These are phyloP conservation scores for Naegleria gruberi DNA, from an alignment of 208 protist genomes.

Conservation along the genomic window DNA sequence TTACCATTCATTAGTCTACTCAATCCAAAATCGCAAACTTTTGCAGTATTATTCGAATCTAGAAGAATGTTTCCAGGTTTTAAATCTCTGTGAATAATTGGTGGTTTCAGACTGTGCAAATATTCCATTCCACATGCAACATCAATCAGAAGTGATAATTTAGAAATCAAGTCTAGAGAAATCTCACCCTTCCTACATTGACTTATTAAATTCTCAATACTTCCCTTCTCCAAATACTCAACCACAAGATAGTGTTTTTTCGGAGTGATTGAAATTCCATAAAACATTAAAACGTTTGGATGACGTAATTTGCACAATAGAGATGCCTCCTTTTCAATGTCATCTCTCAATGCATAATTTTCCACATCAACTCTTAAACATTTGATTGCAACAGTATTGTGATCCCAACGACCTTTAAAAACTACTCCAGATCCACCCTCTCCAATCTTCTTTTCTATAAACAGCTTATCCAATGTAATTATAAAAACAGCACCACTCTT, in stretches of 20 bases:
- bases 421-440: neutral
- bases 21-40: constrained; percentile 4
- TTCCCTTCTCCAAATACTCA: neutral
- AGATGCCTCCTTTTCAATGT: neutral
- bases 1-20: neutral
- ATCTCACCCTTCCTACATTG: neutral
- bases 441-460: neutral
- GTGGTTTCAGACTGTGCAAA: neutral
- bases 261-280: neutral
- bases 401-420: neutral
- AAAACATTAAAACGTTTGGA: neutral
- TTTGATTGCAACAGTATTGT: neutral
- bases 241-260: neutral
- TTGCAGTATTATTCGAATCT: neutral
- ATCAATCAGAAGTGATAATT: neutral
- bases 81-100: neutral
- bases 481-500: neutral
- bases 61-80: neutral
- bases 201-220: neutral
- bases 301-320: neutral
- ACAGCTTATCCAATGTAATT: neutral
- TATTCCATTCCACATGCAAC: neutral
- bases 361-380: neutral
- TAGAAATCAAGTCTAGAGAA: neutral
- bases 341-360: neutral